Evolutionary conservation across 2,329 filamentous ascomycete species (phyloP).

Genomic region (Diaporthe capsici): DNA sequence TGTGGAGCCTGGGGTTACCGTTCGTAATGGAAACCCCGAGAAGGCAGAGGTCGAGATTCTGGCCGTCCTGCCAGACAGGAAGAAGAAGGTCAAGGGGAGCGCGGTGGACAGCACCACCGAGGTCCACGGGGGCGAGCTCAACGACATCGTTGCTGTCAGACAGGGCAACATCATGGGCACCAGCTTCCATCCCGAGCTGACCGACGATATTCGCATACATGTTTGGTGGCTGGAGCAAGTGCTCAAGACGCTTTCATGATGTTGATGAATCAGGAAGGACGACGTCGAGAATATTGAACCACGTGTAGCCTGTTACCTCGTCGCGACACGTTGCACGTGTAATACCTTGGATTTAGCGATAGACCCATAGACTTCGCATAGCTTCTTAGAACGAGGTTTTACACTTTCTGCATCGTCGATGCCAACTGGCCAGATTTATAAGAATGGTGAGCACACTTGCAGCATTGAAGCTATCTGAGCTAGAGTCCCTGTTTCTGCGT

Average conservation of each 20-base stretch:
- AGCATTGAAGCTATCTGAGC: not conserved
- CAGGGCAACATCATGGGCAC: slow-evolving; percentile 95
- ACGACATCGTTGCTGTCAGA: slow-evolving; percentile 88
- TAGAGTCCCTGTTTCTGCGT: not conserved
- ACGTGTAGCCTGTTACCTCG: not conserved
- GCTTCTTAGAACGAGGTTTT: not conserved
- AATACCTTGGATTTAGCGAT: not conserved
- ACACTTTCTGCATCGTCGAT: not conserved
- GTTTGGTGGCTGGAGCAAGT: slow-evolving; percentile 92
- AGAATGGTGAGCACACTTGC: not conserved
- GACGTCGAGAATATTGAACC: not conserved
- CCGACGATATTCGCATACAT: slow-evolving; percentile 89
- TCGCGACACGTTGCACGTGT: not conserved
- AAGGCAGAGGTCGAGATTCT: slow-evolving; percentile 62
- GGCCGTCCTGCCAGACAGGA: slow-evolving; percentile 62
- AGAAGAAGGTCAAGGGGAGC: slow-evolving; percentile 50
- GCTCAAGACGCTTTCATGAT: slow-evolving; percentile 50
- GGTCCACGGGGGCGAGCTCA: slow-evolving; percentile 58
- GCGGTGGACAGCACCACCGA: slow-evolving; percentile 52
- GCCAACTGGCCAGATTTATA: no score
- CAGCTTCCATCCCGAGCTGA: slow-evolving; percentile 96
- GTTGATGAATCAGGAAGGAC: not conserved
- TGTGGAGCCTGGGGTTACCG: slow-evolving; percentile 53
- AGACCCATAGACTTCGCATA: slow-evolving; percentile 8
- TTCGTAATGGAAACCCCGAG: slow-evolving; percentile 41